Conservation (phyloP, 805 yeast genomes). For the Yamadazyma sp. region DNA sequence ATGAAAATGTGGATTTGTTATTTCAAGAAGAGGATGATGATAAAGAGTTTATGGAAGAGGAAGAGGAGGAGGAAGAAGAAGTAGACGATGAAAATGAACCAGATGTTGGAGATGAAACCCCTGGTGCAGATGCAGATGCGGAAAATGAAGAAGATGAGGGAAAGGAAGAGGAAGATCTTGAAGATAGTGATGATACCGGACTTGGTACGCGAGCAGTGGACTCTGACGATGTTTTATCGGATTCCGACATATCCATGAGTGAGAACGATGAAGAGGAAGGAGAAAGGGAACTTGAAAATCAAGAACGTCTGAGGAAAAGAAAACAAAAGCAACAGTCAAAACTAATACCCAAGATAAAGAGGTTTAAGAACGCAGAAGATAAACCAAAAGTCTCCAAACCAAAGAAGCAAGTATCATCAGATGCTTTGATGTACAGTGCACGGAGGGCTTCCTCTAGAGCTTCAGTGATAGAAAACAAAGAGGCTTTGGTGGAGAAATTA, state of each 20-base stretch:
- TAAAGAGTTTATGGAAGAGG: conserved; percentile 31
- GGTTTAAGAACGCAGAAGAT: conserved; percentile 24
- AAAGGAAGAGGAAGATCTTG: conserved; percentile 15
- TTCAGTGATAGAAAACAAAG: conserved; percentile 73
- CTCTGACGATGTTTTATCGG: conserved; percentile 54
- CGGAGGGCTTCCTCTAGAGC: conserved; percentile 77
- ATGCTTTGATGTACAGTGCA: conserved; percentile 48
- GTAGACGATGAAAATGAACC: conserved; percentile 17
- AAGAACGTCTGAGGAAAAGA: conserved; percentile 37
- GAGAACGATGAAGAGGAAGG: conserved; percentile 69
- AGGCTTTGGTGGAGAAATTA: conserved; percentile 72
- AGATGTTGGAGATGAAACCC: conserved; percentile 17
- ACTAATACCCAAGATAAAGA: conserved; percentile 34
- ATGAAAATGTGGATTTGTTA: conserved; percentile 68
- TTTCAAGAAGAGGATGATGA: conserved; percentile 54
- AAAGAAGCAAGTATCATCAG: conserved; percentile 40
- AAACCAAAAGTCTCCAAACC: conserved; percentile 28
- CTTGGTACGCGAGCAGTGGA: conserved; percentile 22
- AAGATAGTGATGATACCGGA: conserved; percentile 7
- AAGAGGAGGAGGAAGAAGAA: conserved; percentile 20
- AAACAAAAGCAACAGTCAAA: conserved; percentile 21
- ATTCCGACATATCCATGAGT: conserved; percentile 50
- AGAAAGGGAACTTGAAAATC: conserved; percentile 57
- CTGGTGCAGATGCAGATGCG: conserved; percentile 17
- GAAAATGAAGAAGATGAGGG: conserved; percentile 19